These are phyloP conservation scores for Curvularia sp. DNA, from an alignment of 2,329 filamentous ascomycete genomes.

Conservation along the genomic window DNA sequence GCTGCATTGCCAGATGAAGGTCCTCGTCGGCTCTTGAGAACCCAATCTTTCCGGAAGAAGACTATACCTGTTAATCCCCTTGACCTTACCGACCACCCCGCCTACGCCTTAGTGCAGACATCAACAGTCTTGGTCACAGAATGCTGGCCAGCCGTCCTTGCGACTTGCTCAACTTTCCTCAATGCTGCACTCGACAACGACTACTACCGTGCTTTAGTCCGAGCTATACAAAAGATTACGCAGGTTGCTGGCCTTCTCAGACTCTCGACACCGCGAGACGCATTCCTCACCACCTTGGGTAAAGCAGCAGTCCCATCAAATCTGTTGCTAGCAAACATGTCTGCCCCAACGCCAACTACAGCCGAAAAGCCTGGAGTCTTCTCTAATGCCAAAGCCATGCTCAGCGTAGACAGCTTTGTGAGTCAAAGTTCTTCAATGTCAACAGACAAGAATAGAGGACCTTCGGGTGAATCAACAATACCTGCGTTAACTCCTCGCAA, in stretches of 20 bases:
- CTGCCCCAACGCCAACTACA: slow-evolving; percentile 50
- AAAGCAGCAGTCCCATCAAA: slow-evolving; percentile 93
- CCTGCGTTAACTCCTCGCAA: slow-evolving; percentile 82
- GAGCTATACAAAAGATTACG: slow-evolving; percentile 92
- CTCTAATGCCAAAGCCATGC: slow-evolving; percentile 72
- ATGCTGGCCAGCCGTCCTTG: slow-evolving; percentile 95
- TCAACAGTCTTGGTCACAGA: slow-evolving; percentile 85
- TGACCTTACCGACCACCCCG: slow-evolving; percentile 73
- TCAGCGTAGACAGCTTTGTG: slow-evolving; percentile 76
- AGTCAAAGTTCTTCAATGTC: slow-evolving; percentile 62
- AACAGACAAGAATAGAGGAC: slow-evolving; percentile 66
- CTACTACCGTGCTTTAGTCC: slow-evolving; percentile 89
- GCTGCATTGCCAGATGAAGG: slow-evolving; percentile 33
- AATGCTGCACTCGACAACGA: slow-evolving; percentile 91
- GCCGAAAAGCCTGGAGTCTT: slow-evolving; percentile 67
- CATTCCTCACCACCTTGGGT: slow-evolving; percentile 89
- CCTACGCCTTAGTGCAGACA: slow-evolving; percentile 73
- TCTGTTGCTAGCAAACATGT: slow-evolving; percentile 54
- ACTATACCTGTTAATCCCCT: slow-evolving; percentile 86
- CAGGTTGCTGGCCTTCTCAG: slow-evolving; percentile 91
- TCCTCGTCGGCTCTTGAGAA: slow-evolving; percentile 61
- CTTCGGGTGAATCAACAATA: slow-evolving; percentile 58
- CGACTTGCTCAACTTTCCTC: slow-evolving; percentile 93
- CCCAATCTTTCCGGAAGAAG: slow-evolving; percentile 74
- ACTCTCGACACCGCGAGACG: slow-evolving; percentile 85